Percentiles rank a stretch among this genome's conserved stretches.
These are phyloP conservation scores for Candida saitoana DNA, from an alignment of 805 yeast species.

Conservation along the genomic window DNA sequence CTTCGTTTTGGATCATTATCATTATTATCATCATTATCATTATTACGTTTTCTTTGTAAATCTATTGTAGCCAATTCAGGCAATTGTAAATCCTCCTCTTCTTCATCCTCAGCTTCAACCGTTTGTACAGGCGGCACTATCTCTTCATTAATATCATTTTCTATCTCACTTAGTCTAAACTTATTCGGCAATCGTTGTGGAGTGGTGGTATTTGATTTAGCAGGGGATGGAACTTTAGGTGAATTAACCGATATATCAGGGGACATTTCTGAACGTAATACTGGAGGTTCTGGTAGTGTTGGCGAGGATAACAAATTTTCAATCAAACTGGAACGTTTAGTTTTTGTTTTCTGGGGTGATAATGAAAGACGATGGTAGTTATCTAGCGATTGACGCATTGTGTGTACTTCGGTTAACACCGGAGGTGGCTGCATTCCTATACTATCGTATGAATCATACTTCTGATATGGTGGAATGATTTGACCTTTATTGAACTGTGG, in stretches of 20 bases:
- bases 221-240: neutral
- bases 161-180: neutral
- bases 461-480: constrained; percentile 6
- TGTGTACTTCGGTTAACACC: constrained; percentile 17
- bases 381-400: constrained; percentile 29
- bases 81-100: constrained; percentile 15
- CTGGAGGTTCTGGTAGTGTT: constrained; percentile 42
- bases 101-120: constrained; percentile 11
- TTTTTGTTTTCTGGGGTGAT: constrained; percentile 26
- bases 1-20: constrained; percentile 9
- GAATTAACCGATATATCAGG: neutral
- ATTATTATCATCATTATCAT: neutral
- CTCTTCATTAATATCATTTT: constrained; percentile 4
- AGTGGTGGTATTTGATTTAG: neutral
- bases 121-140: constrained; percentile 5
- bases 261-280: constrained; percentile 32
- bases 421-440: constrained; percentile 21
- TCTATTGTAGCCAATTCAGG: constrained; percentile 21
- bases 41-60: constrained; percentile 9
- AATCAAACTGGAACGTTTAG: constrained; percentile 28
- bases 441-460: constrained; percentile 22
- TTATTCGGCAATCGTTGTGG: neutral
- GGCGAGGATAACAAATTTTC: constrained; percentile 39
- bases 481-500: constrained; percentile 16
- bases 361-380: constrained; percentile 26